Evolutionary conservation across 352 stramenopile genomes (phyloP), one percentile per base, ranked within the genome.

Genomic region (Globisporangium spinosum): DNA sequence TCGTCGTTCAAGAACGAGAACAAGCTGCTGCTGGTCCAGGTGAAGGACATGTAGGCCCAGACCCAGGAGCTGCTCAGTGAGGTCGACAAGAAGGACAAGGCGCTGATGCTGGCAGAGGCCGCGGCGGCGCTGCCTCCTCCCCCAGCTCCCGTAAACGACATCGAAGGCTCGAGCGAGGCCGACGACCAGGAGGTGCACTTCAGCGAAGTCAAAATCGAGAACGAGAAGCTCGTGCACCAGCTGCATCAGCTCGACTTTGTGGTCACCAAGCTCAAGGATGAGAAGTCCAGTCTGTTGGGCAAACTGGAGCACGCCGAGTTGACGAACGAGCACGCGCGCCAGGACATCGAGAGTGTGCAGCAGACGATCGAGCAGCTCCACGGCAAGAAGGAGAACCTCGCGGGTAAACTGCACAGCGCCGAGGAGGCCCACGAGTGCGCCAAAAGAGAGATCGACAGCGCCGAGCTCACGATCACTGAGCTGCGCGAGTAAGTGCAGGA

Each of bases 401-500:
- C 56, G 0, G 64, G 45, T 5, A 75, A 85, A 51, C 45, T 82
- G 12, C 40, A 76, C 45, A 67, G 56, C 27, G 74, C 58, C 1
- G 73, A 77, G 43, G 62, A 75, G 40, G 77, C 73, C 7, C 73
- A 75, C 34, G 69, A 79, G 20, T 56, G 53, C 3, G 73, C 77
- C 6, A 68, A 78, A 23, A 58, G 73, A 29, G 76, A 74, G 51
- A 65, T 72, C 22, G 60, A 74, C 0, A 58, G 57, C 2, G 73
- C 77, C 15, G 73, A 83, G 62, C 55, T 68, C 7, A 83, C 78
- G 13, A 79, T 85, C 69, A 62, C 53, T 20, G 62, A 85, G n/a
- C 64, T 91, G 34, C 79, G 84, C 29, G 71, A 83, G 51, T 77
- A 91, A 53, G 79, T 89, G 32, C 77, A 75, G 13, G 79, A 89